Base-by-base conservation (phyloP, 2,329 filamentous ascomycete genomes). In the Fusarium nodosum region DNA sequence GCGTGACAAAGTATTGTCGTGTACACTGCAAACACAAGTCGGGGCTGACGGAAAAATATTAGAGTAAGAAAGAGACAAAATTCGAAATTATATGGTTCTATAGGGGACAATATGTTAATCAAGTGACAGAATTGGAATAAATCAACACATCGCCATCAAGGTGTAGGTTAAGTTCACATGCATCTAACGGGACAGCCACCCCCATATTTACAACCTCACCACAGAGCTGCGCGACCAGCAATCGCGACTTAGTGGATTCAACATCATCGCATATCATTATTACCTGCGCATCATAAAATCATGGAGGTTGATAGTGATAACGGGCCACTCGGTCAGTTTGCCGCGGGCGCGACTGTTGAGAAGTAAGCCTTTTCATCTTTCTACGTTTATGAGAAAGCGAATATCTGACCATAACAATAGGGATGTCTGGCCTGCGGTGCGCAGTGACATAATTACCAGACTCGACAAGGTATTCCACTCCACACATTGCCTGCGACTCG, bases 341-440 rank as follows among this genome's bases (percentile, higher is more conserved):
- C 87, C 24, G 76, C 80, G 20, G 87, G 87, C 68, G 83, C 81
- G 22, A 72, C 80, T 20, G 84, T 90, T 67, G 84, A 88, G 74
- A 84, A 83, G 88, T 90, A 80, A 79, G 86, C 30, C 26, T 30
- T 59, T 69, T 42, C 41, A 31, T 30, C 26, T 51, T 20, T 39
- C 41, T 24, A n/a, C 10, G 31, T 26, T 68, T 52, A 64, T 60
- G 48, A 58, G 56, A 71, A 36, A 50, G 52, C 51, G 51, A 36
- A 46, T 61, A 50, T 63, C 75, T 76, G 60, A 75, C 68, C 60
- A 48, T 62, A 74, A 67, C 78, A 94, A 67, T 78, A 94, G 92
- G 75, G 84, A 87, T 60, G 85, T 86, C 77, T 95, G 92, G 92
- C 89, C 90, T 34, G 81, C 81, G 60, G 84, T 93, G 72, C 84